Evolutionary conservation across 495 filamentous ascomycete species (phyloP), one percentile per base, ranked within the genome.

Genomic region (Penicillium bovifimosum): DNA sequence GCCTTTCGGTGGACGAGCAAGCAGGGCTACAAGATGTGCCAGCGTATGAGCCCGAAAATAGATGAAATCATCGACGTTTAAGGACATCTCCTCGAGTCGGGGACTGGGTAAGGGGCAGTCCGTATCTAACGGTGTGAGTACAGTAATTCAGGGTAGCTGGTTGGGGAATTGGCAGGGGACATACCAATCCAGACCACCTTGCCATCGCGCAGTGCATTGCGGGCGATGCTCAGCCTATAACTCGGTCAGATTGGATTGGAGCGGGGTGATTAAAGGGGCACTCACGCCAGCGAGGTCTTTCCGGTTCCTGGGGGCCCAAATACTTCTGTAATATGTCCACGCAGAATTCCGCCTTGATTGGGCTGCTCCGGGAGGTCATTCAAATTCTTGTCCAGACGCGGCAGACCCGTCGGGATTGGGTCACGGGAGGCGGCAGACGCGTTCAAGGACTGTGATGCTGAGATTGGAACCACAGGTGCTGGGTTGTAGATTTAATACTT

Each of bases 281-380:
- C 74, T 52, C 69, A 95, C 92, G 83, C 86, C 56, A 98, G 71
- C 5, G 86, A 72, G 0, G 92, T 95, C 70, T 97, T 97, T 10
- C 93, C 93, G 13, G 79, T 80, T 1, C 92, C 92, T 9, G 89
- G 88, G 13, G 93, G 91, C 0, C 93, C 93, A 72, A 85, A 95
- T 28, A 96, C 70, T 66, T 98, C 93, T 6, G 85, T 85, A n/a
- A 95, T 76, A 63, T 90, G 86, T 18, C 90, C 90, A 32, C 84
- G 81, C 47, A 80, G 73, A 24, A 96, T 67, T 4, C 91, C 39
- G 26, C 63, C 58, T 28, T 41, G 42, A 8, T 53, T 32, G 9
- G 34, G 10, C 47, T 36, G 50, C 16, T 54, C 55, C 5, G 29
- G 42, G 32, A 51, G 27, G 29, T 27, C 46, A 53, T 63, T 44